phyloP scores from a whole-genome alignment of 192 early-diverging fungal genomes.

The Dissophora ornata region DNA sequence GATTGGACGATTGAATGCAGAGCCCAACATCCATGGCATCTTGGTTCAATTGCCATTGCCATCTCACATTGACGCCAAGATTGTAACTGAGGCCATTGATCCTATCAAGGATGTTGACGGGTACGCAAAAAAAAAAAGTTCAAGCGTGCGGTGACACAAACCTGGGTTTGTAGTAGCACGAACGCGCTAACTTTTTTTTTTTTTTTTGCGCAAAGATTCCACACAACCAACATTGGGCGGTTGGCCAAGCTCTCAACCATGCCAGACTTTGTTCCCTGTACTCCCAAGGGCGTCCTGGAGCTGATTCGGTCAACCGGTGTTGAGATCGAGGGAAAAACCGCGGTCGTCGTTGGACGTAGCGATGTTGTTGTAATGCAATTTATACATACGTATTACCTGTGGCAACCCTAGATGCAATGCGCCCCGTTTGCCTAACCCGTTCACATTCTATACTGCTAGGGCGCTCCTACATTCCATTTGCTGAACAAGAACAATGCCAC shows the following conservation, averaged over 20 bases:
- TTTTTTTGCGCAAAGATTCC: too few relatives aligned
- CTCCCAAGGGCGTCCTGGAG: constrained; percentile 94
- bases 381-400: background rate
- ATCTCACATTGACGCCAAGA: constrained; percentile 81
- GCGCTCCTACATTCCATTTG: constrained; percentile 86
- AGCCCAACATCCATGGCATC: constrained; percentile 90
- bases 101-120: constrained; percentile 98
- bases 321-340: constrained; percentile 82
- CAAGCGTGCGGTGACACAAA: background rate
- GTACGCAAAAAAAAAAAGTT: constrained; percentile 38
- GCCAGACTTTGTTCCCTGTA: constrained; percentile 94
- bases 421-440: too few relatives aligned
- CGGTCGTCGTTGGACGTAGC: constrained; percentile 96
- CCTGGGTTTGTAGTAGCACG: background rate
- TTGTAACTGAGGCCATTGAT: constrained; percentile 87
- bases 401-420: too few relatives aligned
- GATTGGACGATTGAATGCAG: constrained; percentile 81
- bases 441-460: constrained; percentile 45
- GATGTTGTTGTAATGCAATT: constrained; percentile 84
- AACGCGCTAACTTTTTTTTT: too few relatives aligned
- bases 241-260: constrained; percentile 82
- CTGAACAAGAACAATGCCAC: constrained; percentile 88
- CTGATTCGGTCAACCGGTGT: constrained; percentile 80
- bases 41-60: constrained; percentile 97
- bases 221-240: constrained; percentile 92